Evolutionary conservation across 331 rosid genomes (phyloP).

Genomic region (Stylosanthes scabra): DNA sequence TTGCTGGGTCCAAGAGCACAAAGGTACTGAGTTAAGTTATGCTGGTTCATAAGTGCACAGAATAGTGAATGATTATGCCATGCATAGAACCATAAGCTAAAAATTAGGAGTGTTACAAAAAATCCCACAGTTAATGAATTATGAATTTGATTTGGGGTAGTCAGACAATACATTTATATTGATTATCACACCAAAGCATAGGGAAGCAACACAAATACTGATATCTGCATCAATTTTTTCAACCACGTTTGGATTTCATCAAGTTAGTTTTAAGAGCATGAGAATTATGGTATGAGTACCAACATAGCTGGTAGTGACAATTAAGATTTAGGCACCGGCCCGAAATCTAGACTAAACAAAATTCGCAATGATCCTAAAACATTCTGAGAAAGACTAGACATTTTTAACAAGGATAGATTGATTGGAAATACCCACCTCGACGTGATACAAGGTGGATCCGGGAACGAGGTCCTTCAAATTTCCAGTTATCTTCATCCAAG

Average conservation of each 20-base stretch:
- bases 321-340: constrained; percentile 7
- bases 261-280: neutral
- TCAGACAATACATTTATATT: constrained; percentile 6
- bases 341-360: constrained; percentile 9
- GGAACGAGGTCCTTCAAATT: constrained; percentile 94
- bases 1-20: constrained; percentile 9
- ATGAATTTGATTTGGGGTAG: constrained; percentile 22
- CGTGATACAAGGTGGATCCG: constrained; percentile 77
- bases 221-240: neutral
- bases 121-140: constrained; percentile 3
- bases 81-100: neutral
- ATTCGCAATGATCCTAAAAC: neutral
- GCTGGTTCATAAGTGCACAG: constrained; percentile 7
- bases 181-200: neutral
- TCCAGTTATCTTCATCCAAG: constrained; percentile 90
- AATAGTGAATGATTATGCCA: neutral
- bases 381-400: neutral
- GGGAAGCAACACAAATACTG: neutral
- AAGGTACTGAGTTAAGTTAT: constrained; percentile 11
- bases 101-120: neutral
- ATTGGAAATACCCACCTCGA: constrained; percentile 57
- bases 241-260: constrained; percentile 16
- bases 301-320: neutral
- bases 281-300: neutral
- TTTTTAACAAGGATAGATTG: neutral